Base-by-base conservation (phyloP, 106 monocot genomes). In the Alisma plantagoaquatica region DNA sequence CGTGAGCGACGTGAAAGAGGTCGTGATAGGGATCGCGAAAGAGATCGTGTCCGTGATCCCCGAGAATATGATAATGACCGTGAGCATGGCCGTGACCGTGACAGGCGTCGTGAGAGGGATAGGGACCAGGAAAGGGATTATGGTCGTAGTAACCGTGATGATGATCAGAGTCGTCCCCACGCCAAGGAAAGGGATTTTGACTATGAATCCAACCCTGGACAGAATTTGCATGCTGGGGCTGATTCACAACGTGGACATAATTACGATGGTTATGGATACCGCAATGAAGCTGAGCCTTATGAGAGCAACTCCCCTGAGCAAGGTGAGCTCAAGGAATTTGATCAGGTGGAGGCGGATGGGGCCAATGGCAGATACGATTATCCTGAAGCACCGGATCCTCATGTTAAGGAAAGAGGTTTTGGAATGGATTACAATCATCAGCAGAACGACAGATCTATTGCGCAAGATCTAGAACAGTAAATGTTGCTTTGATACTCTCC, bases 21-120 rank as follows among this genome's bases (percentile, higher is more conserved):
- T 15, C 64, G 64, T 43, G 64, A 51, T 53, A 28, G 22, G 11
- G 64, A 65, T 24, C 53, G 64, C 11, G 69, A 59, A 12, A 70
- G 61, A 61, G 69, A 70, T 41, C 24, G 57, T 35, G 54, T 46
- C n/a, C 55, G 32, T 33, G 53, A 29, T 64, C 52, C 28, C 14
- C 42, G n/a, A n/a, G n/a, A n/a, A n/a, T n/a, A 23, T 29, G 65
- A 65, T 23, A 11, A 2, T 43, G 51, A 51, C 31, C 68, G 61
- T 20, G 27, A 41, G 25, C 69, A 38, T 46, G 31, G 24, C 35
- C 52, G 53, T 7, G 60, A 53, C 3, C 48, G 33, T 27, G 35
- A 54, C 1, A 20, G 10, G 1, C 33, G 55, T 7, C 3, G 44
- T 15, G 69, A 33, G 14, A 6, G 23, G 12, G 33, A 22, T 27